Evolutionary conservation across 2,329 filamentous ascomycete genomes (phyloP).

Genomic region (Dactylellina drechsleri): DNA sequence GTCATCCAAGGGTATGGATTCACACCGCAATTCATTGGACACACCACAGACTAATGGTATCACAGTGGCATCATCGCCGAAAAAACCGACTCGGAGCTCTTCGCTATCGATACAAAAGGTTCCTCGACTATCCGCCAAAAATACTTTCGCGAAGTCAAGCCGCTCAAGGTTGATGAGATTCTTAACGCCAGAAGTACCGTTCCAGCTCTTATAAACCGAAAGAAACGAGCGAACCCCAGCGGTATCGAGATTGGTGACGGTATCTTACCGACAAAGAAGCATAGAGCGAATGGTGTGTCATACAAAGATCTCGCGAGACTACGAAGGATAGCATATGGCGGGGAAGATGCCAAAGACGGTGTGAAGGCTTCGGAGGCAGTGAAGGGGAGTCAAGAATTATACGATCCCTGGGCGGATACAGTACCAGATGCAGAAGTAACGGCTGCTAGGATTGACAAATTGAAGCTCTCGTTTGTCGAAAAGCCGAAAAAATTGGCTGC

Average conservation of each 20-base stretch:
- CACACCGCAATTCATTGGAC: constrained; percentile 53
- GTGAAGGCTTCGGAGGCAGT: constrained; percentile 63
- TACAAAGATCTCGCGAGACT: constrained; percentile 84
- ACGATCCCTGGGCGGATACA: constrained; percentile 80
- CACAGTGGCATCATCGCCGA: constrained; percentile 84
- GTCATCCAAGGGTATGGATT: constrained; percentile 80
- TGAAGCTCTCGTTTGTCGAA: constrained; percentile 71
- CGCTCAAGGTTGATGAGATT: constrained; percentile 90
- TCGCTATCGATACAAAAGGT: constrained; percentile 80
- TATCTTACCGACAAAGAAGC: constrained; percentile 77
- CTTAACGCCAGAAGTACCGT: constrained; percentile 84
- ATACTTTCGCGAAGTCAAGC: constrained; percentile 76
- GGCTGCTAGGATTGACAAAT: constrained; percentile 62
- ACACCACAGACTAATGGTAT: constrained; percentile 40
- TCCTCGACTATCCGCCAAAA: constrained; percentile 73
- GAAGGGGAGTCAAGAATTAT: constrained; percentile 69
- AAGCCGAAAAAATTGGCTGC: constrained; percentile 74
- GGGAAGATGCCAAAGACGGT: constrained; percentile 63
- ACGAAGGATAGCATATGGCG: constrained; percentile 80
- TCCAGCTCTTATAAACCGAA: constrained; percentile 79
- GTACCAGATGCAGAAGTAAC: constrained; percentile 59
- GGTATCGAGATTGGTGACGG: constrained; percentile 66
- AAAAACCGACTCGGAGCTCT: constrained; percentile 83
- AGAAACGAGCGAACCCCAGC: constrained; percentile 69
- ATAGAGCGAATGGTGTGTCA: constrained; percentile 80